Base-by-base conservation (phyloP, 805 yeast genomes). In the Brettanomyces bruxellensis region DNA sequence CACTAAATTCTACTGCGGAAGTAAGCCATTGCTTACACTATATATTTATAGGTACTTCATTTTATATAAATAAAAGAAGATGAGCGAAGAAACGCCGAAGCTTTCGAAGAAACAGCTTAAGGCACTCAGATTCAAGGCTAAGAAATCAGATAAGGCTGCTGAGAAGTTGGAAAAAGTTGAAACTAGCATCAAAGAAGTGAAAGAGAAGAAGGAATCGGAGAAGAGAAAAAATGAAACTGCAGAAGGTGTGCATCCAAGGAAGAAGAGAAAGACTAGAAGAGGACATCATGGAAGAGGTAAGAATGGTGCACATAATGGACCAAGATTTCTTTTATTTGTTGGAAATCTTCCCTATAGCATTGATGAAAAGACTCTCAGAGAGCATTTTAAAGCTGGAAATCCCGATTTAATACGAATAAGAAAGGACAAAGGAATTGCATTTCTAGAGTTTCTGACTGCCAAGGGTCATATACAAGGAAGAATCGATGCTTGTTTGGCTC, bases 351-450 rank as follows among this genome's bases (percentile, higher is more conserved):
- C 97, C 3, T 86, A 78, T 60, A 81, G 79, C 45, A 66, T 80
- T 23, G 73, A 81, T 3, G 76, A 76, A 45, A 73, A 76, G 2
- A 86, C 84, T 46, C 61, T 93, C 30, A 65, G 69, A 46, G 68
- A 72, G 18, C 96, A 90, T 64, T 88, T 93, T 69, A 78, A 81
- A 54, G 76, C 79, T 35, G 69, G 82, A 40, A 70, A 76, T 14
- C 97, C 97, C 3, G 84, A 82, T 58, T 71, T 76, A 49, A 71
- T 93, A 45, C 79, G 99, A 60, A 67, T 87, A 40, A 78, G 99
- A 61, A 69, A 69, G 13, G 95, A 86, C 43, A 88, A 87, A 65
- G 96, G 96, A 12, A 89, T 90, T 59, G 96, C 96, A 9, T 90
- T 90, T 58, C 62, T 90, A 51, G 99, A 93, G 62, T 93, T 89